Conservation (phyloP, 2,329 filamentous ascomycete species). For the Trichoderma asperellum region DNA sequence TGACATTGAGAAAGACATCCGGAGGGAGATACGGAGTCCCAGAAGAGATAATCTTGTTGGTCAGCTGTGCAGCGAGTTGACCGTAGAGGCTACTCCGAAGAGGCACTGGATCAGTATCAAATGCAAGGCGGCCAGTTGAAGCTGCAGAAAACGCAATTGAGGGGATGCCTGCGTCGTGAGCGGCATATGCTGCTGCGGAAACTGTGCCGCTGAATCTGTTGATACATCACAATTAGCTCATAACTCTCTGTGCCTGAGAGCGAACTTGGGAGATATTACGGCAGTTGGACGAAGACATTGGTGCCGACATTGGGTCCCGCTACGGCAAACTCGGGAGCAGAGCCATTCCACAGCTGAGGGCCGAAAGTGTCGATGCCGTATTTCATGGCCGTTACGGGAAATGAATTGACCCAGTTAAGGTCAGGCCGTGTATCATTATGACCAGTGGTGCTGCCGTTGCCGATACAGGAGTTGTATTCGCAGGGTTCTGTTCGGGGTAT, state of each 20-base stretch:
- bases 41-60: slow-evolving; percentile 56
- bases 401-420: slow-evolving; percentile 74
- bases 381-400: slow-evolving; percentile 54
- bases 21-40: slow-evolving; percentile 66
- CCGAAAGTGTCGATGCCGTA: slow-evolving; percentile 27
- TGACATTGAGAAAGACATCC: slow-evolving; percentile 68
- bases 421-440: slow-evolving; percentile 59
- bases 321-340: slow-evolving; percentile 64
- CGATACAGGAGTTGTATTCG: slow-evolving; percentile 64
- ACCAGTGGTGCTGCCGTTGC: slow-evolving; percentile 60
- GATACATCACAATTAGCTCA: neutral
- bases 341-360: slow-evolving; percentile 38
- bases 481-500: slow-evolving; percentile 55
- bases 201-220: slow-evolving; percentile 66
- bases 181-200: slow-evolving; percentile 65
- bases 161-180: slow-evolving; percentile 58
- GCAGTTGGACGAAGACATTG: slow-evolving; percentile 61
- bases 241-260: neutral
- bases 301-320: slow-evolving; percentile 63
- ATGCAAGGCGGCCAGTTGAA: slow-evolving; percentile 55
- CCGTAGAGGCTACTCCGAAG: slow-evolving; percentile 64
- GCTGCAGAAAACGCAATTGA: slow-evolving; percentile 69
- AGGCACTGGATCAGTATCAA: slow-evolving; percentile 57
- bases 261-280: slow-evolving; percentile 25
- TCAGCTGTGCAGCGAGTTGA: slow-evolving; percentile 62